phyloP scores from a whole-genome alignment of 306 rosid species.

The Medicago lupulina region DNA sequence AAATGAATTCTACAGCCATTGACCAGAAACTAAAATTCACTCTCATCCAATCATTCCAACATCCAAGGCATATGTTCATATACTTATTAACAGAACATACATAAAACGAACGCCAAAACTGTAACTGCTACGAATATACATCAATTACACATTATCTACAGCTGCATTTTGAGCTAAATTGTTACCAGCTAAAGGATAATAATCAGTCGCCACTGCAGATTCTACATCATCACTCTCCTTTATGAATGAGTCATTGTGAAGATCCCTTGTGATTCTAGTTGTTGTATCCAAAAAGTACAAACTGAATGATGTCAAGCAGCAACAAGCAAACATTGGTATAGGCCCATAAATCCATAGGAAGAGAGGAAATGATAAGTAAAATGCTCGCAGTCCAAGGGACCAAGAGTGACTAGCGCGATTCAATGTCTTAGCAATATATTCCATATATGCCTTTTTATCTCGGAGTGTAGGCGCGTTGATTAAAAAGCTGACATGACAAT shows the following conservation, averaged over 20 bases:
- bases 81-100: background rate
- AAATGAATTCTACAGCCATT: background rate
- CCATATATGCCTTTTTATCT: slow-evolving; percentile 54
- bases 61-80: background rate
- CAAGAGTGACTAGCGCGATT: slow-evolving; percentile 77
- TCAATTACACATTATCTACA: slow-evolving; percentile 11
- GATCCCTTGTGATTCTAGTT: slow-evolving; percentile 60
- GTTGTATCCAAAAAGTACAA: slow-evolving; percentile 89
- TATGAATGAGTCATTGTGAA: slow-evolving; percentile 58
- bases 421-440: slow-evolving; percentile 63
- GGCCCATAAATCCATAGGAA: slow-evolving; percentile 92
- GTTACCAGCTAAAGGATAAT: slow-evolving; percentile 24
- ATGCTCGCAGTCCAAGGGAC: slow-evolving; percentile 86
- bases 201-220: slow-evolving; percentile 41
- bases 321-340: slow-evolving; percentile 76
- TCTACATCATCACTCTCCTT: slow-evolving; percentile 54
- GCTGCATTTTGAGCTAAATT: background rate
- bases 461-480: slow-evolving; percentile 72
- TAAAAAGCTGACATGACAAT: slow-evolving; percentile 84
- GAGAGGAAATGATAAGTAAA: slow-evolving; percentile 80
- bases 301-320: slow-evolving; percentile 57
- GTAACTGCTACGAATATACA: background rate
- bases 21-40: slow-evolving; percentile 9
- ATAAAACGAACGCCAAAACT: background rate
- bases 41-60: background rate